Conservation (phyloP, 176 grass and related monocot genomes). For the Carex parvula region DNA sequence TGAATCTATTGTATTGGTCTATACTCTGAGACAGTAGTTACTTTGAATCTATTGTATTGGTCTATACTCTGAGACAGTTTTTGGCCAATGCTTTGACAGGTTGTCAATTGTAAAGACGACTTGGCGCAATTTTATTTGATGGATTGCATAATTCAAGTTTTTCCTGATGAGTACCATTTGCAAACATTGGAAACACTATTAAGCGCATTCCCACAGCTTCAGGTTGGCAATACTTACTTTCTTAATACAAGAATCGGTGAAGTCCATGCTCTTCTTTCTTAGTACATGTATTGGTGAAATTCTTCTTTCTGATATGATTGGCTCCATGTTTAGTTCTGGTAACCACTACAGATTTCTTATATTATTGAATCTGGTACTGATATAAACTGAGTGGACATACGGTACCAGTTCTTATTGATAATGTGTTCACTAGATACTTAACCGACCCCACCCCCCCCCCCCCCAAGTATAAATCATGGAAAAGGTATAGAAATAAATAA, state of each 20-base stretch:
- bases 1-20: neutral
- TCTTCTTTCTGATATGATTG: slow-evolving; percentile 7
- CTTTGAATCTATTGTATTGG: neutral
- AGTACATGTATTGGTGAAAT: too few relatives aligned
- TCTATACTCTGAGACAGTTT: slow-evolving; percentile 28
- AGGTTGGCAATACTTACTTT: slow-evolving; percentile 36
- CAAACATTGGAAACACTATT: slow-evolving; percentile 94
- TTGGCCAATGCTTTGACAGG: slow-evolving; percentile 48
- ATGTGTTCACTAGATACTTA: neutral
- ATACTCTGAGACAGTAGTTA: slow-evolving; percentile 28
- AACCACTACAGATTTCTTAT: neutral
- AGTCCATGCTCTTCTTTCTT: neutral
- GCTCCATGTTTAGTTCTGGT: neutral
- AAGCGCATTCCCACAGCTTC: slow-evolving; percentile 96
- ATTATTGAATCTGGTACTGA: neutral
- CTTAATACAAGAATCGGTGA: too few relatives aligned
- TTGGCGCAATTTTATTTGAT: slow-evolving; percentile 95
- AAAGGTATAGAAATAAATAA: slow-evolving; percentile 9
- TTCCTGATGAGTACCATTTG: slow-evolving; percentile 96
- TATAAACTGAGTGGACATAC: neutral
- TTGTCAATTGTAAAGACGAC: slow-evolving; percentile 98
- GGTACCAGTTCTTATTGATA: neutral
- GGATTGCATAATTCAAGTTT: slow-evolving; percentile 99
- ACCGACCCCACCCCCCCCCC: neutral
- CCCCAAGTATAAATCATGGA: neutral